These are phyloP conservation scores for Podosphaera xanthii DNA, from an alignment of 2,329 filamentous ascomycete genomes.

Conservation along the genomic window DNA sequence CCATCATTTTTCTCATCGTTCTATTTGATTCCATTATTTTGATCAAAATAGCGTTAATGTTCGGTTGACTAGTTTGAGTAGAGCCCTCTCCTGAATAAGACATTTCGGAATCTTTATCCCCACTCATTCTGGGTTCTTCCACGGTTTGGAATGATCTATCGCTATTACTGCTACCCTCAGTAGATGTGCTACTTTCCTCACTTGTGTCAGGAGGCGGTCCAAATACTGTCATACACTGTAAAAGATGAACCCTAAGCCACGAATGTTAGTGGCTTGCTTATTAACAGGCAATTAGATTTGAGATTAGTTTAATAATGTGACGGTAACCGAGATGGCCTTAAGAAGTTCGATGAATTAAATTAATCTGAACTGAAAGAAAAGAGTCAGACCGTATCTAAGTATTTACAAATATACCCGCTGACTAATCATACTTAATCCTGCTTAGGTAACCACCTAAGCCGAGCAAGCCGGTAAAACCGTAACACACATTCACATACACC, in stretches of 20 bases:
- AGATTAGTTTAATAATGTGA: neutral
- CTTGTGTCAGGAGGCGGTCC: neutral
- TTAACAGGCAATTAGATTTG: neutral
- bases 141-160: neutral
- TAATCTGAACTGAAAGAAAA: neutral
- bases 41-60: neutral
- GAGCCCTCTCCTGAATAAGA: neutral
- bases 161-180: neutral
- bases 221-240: neutral
- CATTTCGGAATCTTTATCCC: neutral
- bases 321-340: neutral
- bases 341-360: neutral
- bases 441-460: neutral
- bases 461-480: neutral
- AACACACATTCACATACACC: neutral
- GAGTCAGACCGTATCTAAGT: too few species aligned
- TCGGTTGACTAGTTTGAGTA: neutral
- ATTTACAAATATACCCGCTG: neutral
- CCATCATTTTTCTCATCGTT: neutral
- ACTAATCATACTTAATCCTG: neutral
- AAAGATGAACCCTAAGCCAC: neutral
- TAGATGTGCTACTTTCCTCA: neutral
- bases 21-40: neutral
- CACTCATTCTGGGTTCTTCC: neutral
- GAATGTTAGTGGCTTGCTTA: neutral